phyloP scores from a whole-genome alignment of 1,284 basidiomycete species.

The Heterobasidion annosum region DNA sequence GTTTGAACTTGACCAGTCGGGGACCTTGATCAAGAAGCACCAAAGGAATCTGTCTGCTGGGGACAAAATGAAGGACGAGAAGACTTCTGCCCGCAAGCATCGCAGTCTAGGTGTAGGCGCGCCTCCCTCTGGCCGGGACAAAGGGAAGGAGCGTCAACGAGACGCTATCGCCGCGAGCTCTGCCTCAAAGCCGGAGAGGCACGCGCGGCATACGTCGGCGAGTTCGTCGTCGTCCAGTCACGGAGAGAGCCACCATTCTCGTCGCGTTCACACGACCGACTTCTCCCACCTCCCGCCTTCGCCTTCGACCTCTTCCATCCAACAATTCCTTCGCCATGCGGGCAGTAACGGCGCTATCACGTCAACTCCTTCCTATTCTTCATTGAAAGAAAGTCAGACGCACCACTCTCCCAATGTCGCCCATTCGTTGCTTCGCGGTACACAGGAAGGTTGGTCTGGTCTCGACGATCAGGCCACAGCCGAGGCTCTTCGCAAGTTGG shows the following conservation, averaged over 20 bases:
- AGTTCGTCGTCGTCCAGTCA: conserved; percentile 58
- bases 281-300: conserved; percentile 86
- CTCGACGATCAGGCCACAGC: conserved; percentile 83
- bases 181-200: conserved; percentile 27
- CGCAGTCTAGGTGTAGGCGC: conserved; percentile 56
- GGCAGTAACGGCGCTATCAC: conserved; percentile 34
- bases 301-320: conserved; percentile 78
- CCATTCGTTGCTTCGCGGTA: conserved; percentile 71
- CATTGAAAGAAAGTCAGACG: conserved; percentile 31
- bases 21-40: conserved; percentile 43
- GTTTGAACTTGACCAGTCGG: conserved; percentile 68
- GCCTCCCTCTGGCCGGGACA: conserved; percentile 31
- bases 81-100: conserved; percentile 52
- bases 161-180: conserved; percentile 49
- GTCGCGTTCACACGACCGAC: conserved; percentile 61
- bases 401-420: conserved; percentile 62
- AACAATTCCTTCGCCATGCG: conserved; percentile 67
- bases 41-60: conserved; percentile 18
- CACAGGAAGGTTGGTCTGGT: conserved; percentile 78
- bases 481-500: conserved; percentile 88
- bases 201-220: conserved; percentile 55
- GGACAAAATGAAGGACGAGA: conserved; percentile 42
- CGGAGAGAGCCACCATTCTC: conserved; percentile 37
- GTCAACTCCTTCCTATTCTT: conserved; percentile 33
- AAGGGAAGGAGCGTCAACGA: conserved; percentile 53